These are phyloP conservation scores for Sphaerulina musiva DNA, from an alignment of 2,329 filamentous ascomycete species.

Conservation along the genomic window DNA sequence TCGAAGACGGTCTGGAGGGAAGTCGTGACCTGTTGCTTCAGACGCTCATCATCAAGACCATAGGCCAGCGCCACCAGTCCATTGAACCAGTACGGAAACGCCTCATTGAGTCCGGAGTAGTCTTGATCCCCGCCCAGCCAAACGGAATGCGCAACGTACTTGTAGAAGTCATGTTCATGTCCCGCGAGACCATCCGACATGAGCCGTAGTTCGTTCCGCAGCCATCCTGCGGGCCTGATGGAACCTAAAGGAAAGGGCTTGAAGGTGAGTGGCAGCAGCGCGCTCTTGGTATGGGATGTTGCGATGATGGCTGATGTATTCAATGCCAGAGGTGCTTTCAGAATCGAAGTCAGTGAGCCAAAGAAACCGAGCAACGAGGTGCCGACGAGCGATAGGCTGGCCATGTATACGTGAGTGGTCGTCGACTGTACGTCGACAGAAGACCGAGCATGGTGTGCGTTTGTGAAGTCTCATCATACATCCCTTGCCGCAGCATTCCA, in stretches of 20 bases:
- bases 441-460: not conserved
- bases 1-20: constrained; percentile 46
- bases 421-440: not conserved
- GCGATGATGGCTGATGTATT: not conserved
- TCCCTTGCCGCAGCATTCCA: no score
- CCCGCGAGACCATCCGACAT: constrained; percentile 49
- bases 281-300: not conserved
- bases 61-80: constrained; percentile 53
- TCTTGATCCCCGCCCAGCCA: constrained; percentile 50
- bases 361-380: not conserved
- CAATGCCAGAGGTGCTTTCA: not conserved
- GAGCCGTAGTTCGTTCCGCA: constrained; percentile 45
- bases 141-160: constrained; percentile 46
- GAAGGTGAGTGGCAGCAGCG: constrained; percentile 25
- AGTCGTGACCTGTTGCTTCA: constrained; percentile 46
- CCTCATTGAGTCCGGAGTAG: constrained; percentile 51
- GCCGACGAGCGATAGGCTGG: not conserved
- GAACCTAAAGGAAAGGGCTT: constrained; percentile 45
- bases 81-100: constrained; percentile 55
- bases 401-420: not conserved
- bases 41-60: constrained; percentile 41
- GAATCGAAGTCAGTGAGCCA: not conserved
- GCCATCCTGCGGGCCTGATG: constrained; percentile 48
- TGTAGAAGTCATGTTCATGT: constrained; percentile 51
- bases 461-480: no score